Conservation (phyloP, 2,329 filamentous ascomycete genomes). For the Trichoderma cornu-damae region DNA sequence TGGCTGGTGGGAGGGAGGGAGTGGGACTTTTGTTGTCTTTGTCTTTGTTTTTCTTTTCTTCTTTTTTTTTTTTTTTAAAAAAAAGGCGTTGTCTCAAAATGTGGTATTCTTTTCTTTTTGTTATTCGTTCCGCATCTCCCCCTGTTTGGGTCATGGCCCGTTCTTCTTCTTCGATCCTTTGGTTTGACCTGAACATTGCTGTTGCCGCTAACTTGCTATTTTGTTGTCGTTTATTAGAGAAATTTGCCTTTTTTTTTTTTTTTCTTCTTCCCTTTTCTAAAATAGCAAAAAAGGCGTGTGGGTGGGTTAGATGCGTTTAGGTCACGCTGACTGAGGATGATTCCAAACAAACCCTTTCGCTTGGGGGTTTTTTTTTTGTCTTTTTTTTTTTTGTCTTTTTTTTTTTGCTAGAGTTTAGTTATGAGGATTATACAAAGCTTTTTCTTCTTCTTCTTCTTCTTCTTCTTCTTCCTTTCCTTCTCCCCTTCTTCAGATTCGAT, state of each 20-base stretch:
- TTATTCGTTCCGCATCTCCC: background rate
- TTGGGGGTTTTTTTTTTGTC: background rate
- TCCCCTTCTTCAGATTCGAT: background rate
- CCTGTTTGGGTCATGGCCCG: background rate
- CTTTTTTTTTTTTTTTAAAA: background rate
- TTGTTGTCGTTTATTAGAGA: background rate
- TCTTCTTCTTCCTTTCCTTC: background rate
- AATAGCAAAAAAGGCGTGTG: no score
- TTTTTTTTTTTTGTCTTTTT: background rate
- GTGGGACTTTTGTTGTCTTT: background rate
- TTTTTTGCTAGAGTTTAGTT: background rate
- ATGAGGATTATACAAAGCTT: background rate
- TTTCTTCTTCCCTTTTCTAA: no score
- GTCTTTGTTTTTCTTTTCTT: background rate
- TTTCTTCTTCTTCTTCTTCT: background rate
- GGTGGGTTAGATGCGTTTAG: conserved; percentile 1
- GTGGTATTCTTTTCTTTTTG: background rate
- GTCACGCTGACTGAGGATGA: background rate
- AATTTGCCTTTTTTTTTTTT: background rate
- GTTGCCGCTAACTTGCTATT: background rate
- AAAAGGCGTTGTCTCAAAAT: conserved; percentile 5
- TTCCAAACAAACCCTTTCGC: background rate
- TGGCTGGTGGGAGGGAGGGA: conserved; percentile 6
- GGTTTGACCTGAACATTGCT: background rate
- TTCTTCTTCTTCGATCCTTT: background rate